phyloP scores from a whole-genome alignment of 169 alveolate genomes.

The Blepharisma undulans region DNA sequence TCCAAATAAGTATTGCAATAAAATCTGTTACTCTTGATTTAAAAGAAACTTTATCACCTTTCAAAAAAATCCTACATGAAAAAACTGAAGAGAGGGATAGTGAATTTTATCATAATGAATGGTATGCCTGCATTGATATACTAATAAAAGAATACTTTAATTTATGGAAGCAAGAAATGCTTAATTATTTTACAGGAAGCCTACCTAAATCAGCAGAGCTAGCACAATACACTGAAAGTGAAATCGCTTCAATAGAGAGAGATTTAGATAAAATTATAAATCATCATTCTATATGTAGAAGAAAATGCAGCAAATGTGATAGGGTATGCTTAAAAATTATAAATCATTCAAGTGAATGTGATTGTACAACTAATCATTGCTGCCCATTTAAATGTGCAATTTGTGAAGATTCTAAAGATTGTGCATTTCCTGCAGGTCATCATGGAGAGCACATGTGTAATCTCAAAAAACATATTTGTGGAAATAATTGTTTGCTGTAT shows the following conservation, averaged over 20 bases:
- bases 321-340: neutral
- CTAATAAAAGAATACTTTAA: neutral
- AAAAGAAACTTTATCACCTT: neutral
- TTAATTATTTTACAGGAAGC: neutral
- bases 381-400: neutral
- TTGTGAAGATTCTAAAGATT: neutral
- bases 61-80: neutral
- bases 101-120: too few relatives aligned
- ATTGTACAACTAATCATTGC: slow-evolving; percentile 9
- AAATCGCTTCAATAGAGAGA: neutral
- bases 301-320: slow-evolving; percentile 10
- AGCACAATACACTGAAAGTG: neutral
- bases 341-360: slow-evolving; percentile 1
- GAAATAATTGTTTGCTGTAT: neutral
- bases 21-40: neutral
- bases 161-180: neutral
- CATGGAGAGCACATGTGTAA: neutral
- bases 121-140: neutral
- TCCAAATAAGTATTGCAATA: neutral
- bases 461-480: neutral
- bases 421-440: neutral
- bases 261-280: neutral
- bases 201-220: neutral
- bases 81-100: too few relatives aligned
- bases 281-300: neutral